Percentiles rank a stretch among this genome's conserved stretches.
These are phyloP conservation scores for Floccularia luteovirens DNA, from an alignment of 768 basidiomycete genomes.

Conservation along the genomic window DNA sequence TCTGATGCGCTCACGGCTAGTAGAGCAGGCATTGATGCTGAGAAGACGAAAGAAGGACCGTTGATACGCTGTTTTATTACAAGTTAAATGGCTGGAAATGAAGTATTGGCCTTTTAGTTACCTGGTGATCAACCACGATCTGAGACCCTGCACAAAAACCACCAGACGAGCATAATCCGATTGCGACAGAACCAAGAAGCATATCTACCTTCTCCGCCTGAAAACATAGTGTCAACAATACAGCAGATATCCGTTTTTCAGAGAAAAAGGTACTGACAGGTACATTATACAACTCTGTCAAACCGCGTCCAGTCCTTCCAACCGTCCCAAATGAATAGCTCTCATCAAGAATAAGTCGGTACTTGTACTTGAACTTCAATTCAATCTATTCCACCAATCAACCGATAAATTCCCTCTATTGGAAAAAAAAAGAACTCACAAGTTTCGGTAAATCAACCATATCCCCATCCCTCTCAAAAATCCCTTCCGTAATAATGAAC, in stretches of 20 bases:
- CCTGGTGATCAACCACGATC: slow-evolving; percentile 85
- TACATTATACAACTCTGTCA: slow-evolving; percentile 93
- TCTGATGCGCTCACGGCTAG: slow-evolving; percentile 85
- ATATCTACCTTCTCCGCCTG: slow-evolving; percentile 90
- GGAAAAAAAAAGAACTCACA: slow-evolving; percentile 37
- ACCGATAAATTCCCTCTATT: neutral
- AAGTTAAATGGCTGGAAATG: neutral
- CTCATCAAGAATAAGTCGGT: slow-evolving; percentile 91
- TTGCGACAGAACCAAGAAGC: slow-evolving; percentile 87
- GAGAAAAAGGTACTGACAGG: slow-evolving; percentile 50
- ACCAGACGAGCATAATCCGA: slow-evolving; percentile 73
- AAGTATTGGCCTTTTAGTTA: too few relatives aligned
- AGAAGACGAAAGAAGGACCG: slow-evolving; percentile 91
- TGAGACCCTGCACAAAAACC: slow-evolving; percentile 93
- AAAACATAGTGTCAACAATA: neutral
- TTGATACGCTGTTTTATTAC: slow-evolving; percentile 71
- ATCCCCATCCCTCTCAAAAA: slow-evolving; percentile 91
- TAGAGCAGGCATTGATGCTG: slow-evolving; percentile 87
- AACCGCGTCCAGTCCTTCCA: slow-evolving; percentile 87
- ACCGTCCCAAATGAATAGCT: slow-evolving; percentile 89
- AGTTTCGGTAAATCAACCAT: slow-evolving; percentile 91
- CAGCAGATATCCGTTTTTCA: neutral
- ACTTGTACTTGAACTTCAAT: slow-evolving; percentile 93
- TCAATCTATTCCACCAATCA: slow-evolving; percentile 55
- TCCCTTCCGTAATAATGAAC: slow-evolving; percentile 95